Evolutionary conservation across 2,329 filamentous ascomycete species (phyloP), one percentile per base, ranked within the genome.

Genomic region (Drechslera avenae): DNA sequence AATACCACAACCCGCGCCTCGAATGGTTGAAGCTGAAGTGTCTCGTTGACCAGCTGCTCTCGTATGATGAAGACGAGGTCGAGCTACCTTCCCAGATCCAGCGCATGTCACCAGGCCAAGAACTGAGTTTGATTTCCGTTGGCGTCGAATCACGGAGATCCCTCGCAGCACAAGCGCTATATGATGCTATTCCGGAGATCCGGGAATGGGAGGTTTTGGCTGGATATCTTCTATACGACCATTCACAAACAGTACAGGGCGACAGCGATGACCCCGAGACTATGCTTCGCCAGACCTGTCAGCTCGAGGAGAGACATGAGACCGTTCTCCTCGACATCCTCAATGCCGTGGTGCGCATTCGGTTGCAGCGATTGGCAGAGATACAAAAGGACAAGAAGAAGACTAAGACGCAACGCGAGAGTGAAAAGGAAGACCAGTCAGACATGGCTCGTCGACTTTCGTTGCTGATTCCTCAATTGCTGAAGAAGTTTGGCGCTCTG

Each of bases 21-120:
- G 87, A 89, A 56, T 99, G 94, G 94, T 84, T 97, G 63, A 91
- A 90, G 68, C 85, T 95, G 68, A 99, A 97, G 75, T 93, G 89
- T 59, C 80, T 99, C 12, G 90, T 89, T 2, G 91, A 96, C 72
- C 88, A 89, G 9, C 80, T 99, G 19, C 83, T 89, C 26, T 83
- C 85, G 8, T 97, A 97, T 66, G 91, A 97, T 68, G 79, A 82
- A 5, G 86, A 90, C 60, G 78, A 80, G 12, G 81, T 84, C 32
- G 82, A 84, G 23, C 76, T 85, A 28, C 76, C 78, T 3, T 77
- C 70, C 46, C 76, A 80, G 49, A 75, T 80, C 18, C 76, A 79
- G 45, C 70, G 73, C 16, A 72, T 74, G 34, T 75, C 76, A 8
- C 76, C 77, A 13, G 66, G 68, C 35, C 62, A 68, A 75, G 64